Conservation (phyloP, 768 basidiomycete species). For the Tricholoma flavovirens region DNA sequence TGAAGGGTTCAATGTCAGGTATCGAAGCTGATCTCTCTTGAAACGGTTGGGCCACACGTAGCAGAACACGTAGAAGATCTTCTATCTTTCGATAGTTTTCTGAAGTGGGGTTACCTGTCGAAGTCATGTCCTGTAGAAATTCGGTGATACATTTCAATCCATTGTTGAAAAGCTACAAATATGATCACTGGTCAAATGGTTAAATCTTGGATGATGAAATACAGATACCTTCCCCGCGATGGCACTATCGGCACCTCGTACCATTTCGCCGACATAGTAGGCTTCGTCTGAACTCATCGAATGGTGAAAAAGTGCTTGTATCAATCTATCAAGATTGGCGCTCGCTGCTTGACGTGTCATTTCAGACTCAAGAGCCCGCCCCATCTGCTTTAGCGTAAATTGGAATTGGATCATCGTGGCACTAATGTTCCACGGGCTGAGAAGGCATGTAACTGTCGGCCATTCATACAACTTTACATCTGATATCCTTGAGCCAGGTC, state of each 20-base stretch:
- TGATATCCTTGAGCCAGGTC: conserved; percentile 7
- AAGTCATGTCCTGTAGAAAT: conserved; percentile 35
- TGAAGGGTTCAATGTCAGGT: conserved; percentile 43
- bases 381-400: conserved; percentile 68
- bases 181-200: not conserved
- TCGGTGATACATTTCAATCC: conserved; percentile 63
- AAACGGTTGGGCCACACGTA: conserved; percentile 63
- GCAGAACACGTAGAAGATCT: conserved; percentile 64
- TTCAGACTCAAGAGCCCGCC: conserved; percentile 58
- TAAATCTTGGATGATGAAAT: not conserved
- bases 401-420: conserved; percentile 78
- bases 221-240: conserved; percentile 61
- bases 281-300: conserved; percentile 76
- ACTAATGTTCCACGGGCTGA: conserved; percentile 81
- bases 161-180: conserved; percentile 63
- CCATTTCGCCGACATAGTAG: conserved; percentile 79
- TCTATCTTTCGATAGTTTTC: conserved; percentile 50
- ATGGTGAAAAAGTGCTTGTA: conserved; percentile 62
- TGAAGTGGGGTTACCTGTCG: conserved; percentile 21
- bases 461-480: conserved; percentile 52
- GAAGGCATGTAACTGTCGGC: conserved; percentile 55
- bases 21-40: conserved; percentile 38
- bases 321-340: conserved; percentile 59
- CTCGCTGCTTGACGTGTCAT: conserved; percentile 50
- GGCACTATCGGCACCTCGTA: conserved; percentile 56